Evolutionary conservation across 2,329 filamentous ascomycete genomes (phyloP), one percentile per base, ranked within the genome.

Genomic region (Malbranchea zuffiana): DNA sequence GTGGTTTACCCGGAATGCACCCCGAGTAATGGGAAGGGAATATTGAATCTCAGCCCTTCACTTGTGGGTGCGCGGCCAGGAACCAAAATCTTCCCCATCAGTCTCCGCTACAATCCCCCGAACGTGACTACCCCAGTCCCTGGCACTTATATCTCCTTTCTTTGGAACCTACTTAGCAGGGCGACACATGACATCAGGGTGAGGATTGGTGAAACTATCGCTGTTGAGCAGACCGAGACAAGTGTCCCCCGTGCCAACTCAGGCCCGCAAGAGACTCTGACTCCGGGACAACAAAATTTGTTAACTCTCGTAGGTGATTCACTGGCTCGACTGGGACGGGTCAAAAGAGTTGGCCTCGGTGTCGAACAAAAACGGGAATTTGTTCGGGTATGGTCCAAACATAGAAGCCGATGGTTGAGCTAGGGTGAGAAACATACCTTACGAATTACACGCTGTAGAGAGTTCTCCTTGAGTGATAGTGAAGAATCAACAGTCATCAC

Each of bases 1-100:
- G 85, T 80, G 44, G 76, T 94, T 1, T 95, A 96, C 57, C 88
- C 90, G 8, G 90, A 98, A 63, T 88, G 82, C 60, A 90, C 82
- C 3, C 93, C 90, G 1, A 94, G 85, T 29, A 98, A 98, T 54
- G 88, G 88, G 44, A 80, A 83, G 48, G 90, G 81, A 3, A 87
- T 96, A 44, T 63, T 98, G 8, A 82, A 85, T 1, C 75, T 94
- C 38, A 84, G 81, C 43, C 84, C 82, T 0, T 80, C 78, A 34
- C 68, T 98, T 1, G 66, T 90, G 2, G 72, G 76, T 11, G 74
- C 75, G 0, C 75, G 79, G 0, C 57, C 74, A 4, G 67, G 72
- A 37, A 78, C 78, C 6, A 81, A 79, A 53, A 84, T 98, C 47
- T 96, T 92, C 63, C 87, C 90, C 1, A 72, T 98, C 42, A 93